Conservation (phyloP, 1,284 basidiomycete species). For the Sphaerobolus stellatus region DNA sequence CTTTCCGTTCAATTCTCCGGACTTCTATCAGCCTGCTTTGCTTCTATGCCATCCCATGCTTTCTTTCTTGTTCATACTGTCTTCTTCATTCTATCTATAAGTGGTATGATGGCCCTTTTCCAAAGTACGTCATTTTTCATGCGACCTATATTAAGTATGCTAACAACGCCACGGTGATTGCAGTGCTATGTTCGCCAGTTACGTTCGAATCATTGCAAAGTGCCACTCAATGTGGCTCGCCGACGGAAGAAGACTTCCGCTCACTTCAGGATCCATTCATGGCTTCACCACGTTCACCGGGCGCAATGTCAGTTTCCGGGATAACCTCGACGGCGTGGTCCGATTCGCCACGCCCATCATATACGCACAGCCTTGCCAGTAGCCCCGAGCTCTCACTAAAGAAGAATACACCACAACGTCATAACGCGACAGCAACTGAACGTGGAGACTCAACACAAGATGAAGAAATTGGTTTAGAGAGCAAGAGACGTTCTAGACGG, state of each 20-base stretch:
- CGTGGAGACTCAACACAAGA: too few relatives aligned
- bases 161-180: background rate
- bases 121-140: background rate
- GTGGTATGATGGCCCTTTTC: background rate
- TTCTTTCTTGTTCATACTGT: background rate
- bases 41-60: background rate
- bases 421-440: too few relatives aligned
- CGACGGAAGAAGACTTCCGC: background rate
- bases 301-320: too few relatives aligned
- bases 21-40: background rate
- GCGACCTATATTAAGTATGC: background rate
- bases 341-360: too few relatives aligned
- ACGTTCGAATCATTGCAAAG: background rate
- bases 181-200: background rate
- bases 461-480: too few relatives aligned
- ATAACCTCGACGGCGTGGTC: too few relatives aligned
- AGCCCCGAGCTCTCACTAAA: too few relatives aligned
- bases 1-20: background rate
- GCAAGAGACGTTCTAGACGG: too few relatives aligned
- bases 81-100: background rate
- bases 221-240: background rate
- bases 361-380: too few relatives aligned
- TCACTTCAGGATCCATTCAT: constrained; percentile 4
- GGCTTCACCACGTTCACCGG: background rate
- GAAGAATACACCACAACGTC: too few relatives aligned